Evolutionary conservation across 2,329 filamentous ascomycete genomes (phyloP), one percentile per base, ranked within the genome.

Genomic region (Clonostachys rosea): DNA sequence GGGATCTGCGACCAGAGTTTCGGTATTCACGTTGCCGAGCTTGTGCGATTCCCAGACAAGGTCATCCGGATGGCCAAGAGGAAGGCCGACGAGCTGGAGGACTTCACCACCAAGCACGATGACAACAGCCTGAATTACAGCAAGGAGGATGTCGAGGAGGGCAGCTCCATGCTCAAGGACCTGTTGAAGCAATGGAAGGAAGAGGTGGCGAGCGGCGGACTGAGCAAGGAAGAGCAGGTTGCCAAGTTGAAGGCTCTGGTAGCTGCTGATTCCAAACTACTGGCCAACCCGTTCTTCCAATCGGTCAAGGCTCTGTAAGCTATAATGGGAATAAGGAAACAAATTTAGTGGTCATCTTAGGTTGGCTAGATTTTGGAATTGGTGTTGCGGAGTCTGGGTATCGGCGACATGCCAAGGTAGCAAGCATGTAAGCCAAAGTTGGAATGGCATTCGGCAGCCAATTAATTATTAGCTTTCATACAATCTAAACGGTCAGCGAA

Each of bases 1-100:
- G 94, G 94, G 43, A 87, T 99, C 57, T 96, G 91, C 62, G 94
- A 99, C 66, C 94, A 99, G 70, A 94, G 87, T 49, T 99, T 99
- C 65, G 94, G 94, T 57, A 99, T 99, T 57, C 94, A 99, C 68
- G 95, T 99, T 13, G 94, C 94, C 1, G 94, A 99, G 70, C 79
- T 99, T 6, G 94, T 99, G 17, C 84, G 91, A 41, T 99, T 99
- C 71, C 94, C 94, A 1, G 86, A 90, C 57, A 99, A 99, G 71
- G 95, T 99, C 14, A 88, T 99, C 50, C 90, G 91, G 53, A 99
- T 99, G 95, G 94, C 94, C n/a, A 95, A 95, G 71, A 83, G 94
- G 57, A 99, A 99, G 73, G 94, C 94, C 1, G 94, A 97, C 65
- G 95, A 99, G 74, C 77, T 99, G 35, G 94, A 99, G 65, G 94